phyloP scores from a whole-genome alignment of 2,329 filamentous ascomycete genomes.

The Pseudogymnoascus destructans region DNA sequence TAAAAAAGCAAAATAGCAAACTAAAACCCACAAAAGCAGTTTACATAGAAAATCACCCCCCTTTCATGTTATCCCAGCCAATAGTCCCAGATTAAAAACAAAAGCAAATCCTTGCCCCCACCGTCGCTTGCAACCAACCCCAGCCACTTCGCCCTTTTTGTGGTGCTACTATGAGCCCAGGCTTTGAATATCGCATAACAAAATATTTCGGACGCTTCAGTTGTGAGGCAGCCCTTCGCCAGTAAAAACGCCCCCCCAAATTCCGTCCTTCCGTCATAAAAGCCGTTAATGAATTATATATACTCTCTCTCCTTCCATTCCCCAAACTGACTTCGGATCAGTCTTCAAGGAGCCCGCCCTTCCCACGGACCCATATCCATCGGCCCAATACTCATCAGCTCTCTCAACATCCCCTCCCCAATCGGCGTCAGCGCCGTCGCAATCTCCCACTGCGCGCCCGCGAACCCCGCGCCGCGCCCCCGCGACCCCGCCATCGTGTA shows the following conservation, averaged over 20 bases:
- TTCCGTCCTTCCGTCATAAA: not conserved
- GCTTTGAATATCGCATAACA: not conserved
- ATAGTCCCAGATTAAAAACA: slow-evolving; percentile 3
- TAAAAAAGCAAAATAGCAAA: not conserved
- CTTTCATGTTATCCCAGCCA: not conserved
- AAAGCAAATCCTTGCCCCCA: not conserved
- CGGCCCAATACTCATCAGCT: slow-evolving; percentile 44
- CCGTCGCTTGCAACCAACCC: not conserved
- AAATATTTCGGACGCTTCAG: not conserved
- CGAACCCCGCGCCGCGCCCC: not conserved
- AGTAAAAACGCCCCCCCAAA: not conserved
- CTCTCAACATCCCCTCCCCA: slow-evolving; percentile 42
- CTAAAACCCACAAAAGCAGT: not conserved
- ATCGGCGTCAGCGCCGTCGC: slow-evolving; percentile 39
- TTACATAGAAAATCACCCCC: not conserved
- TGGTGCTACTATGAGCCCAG: not conserved
- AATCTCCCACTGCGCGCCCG: slow-evolving; percentile 27
- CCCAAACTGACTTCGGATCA: too few relatives aligned
- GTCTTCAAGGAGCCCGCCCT: slow-evolving; percentile 29
- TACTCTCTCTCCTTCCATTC: too few relatives aligned
- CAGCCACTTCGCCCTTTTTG: not conserved
- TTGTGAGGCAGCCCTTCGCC: not conserved
- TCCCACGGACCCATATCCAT: slow-evolving; percentile 44
- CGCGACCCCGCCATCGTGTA: not conserved
- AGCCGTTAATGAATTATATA: slow-evolving; percentile 1